Evolutionary conservation across 192 early-diverging fungal genomes (phyloP), one percentile per base, ranked within the genome.

Genomic region (Lunasporangiospora selenospora): DNA sequence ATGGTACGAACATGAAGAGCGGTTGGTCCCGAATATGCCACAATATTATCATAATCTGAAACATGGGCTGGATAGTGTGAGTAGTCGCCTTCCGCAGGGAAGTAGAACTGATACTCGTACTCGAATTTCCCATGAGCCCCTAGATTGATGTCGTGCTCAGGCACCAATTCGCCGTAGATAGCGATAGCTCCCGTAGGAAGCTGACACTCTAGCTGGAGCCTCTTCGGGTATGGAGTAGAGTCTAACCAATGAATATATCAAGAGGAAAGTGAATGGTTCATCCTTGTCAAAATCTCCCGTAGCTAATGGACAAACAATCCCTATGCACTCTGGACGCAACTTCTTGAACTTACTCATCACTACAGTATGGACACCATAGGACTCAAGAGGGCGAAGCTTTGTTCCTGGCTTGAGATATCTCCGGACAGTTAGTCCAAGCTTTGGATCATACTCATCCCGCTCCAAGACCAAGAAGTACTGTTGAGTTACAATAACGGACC

Each of bases 11-110:
- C 55, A 13, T 58, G 58, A 34, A 73, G 60, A 5, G 53, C 55
- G 2, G 60, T 34, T 1, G 69, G 69, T 23, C 18, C 29, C 1
- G 69, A 59, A 37, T 50, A 63, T 3, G 69, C 69, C 13, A 73
- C 29, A 21, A 73, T 58, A n/a, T 46, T n/a, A 34, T 65, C 61
- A 39, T 65, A 55, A 57, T 65, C 46, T 3, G 75, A 69, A 18
- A 79, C 47, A n/a, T 75, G 64, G 6, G 75, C 62, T 21, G 82
- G 70, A 24, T 77, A 59, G 23, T 78, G 53, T 1, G 44, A 38
- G 39, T 62, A 83, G 13, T 67, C 47, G 7, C 82, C 82, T 13
- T 55, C 58, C n/a, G 54, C 53, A n/a, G 82, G 82, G 57, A 83
- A 83, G 36, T 83, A 83, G 33, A 83, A 83, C 13, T 29, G 30